These are phyloP conservation scores for Populus tremula DNA, from an alignment of 345 rosid species.

Conservation along the genomic window DNA sequence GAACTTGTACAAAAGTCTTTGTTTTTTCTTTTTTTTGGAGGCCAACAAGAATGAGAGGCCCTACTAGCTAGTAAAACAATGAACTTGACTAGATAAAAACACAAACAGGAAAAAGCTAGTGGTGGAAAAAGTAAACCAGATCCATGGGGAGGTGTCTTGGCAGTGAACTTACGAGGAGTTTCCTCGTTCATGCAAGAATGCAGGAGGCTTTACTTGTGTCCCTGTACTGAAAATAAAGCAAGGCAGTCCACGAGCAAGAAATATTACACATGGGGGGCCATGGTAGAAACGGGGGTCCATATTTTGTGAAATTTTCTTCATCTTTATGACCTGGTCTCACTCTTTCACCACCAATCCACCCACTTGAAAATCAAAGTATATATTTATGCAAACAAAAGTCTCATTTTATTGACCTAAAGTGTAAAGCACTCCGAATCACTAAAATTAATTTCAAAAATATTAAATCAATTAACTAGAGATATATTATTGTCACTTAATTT, in stretches of 20 bases:
- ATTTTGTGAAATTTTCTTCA: background rate
- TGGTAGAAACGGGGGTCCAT: background rate
- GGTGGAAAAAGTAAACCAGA: background rate
- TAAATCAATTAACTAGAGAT: background rate
- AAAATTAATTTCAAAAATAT: background rate
- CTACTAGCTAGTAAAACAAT: background rate
- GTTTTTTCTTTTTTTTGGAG: background rate
- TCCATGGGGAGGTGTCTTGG: background rate
- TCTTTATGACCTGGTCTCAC: conserved; percentile 1
- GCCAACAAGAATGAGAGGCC: background rate
- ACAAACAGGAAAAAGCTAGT: background rate
- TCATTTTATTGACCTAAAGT: background rate
- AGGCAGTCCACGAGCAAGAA: background rate
- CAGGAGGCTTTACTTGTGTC: background rate
- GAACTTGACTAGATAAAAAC: background rate
- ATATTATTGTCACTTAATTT: background rate
- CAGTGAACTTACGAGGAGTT: background rate
- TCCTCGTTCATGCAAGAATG: background rate
- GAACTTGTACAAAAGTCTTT: background rate
- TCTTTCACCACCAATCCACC: conserved; percentile 20
- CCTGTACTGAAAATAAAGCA: background rate
- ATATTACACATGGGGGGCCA: background rate
- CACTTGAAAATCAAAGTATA: background rate
- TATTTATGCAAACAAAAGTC: background rate
- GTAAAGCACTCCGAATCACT: background rate